Evolutionary conservation across 2,329 filamentous ascomycete genomes (phyloP), one percentile per base, ranked within the genome.

Genomic region (Shiraia sp.): DNA sequence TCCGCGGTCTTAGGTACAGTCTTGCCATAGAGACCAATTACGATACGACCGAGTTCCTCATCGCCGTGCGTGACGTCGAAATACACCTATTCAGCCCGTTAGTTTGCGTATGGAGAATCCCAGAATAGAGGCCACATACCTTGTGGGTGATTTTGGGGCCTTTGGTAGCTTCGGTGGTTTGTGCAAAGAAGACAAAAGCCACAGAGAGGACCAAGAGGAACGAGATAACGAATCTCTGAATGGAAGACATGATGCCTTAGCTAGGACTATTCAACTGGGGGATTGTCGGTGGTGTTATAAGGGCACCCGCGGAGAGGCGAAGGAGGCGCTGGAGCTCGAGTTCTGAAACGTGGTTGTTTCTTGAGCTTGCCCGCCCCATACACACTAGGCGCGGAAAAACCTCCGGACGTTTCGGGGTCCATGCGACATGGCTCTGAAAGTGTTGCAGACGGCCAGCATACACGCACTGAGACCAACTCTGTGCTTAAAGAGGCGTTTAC

Each of bases 101-200:
- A 51, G 30, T 27, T n/a, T 36, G 30, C 7, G 10, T 10, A 25
- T 16, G 13, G 14, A 16, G 15, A 17, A 12, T 22, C 9, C 17
- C 32, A 28, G 19, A 30, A n/a, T 6, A 31, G 23, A 30, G 16
- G 13, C 29, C 32, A 29, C 58, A 45, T 68, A 81, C 90, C 83
- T 95, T 96, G 79, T 88, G 79, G 63, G 91, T 96, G 77, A 96
- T 92, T 83, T 93, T 95, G 51, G 90, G 92, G 32, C 93, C 92
- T 77, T 92, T 68, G 16, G 54, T 40, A 39, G 64, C 63, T 52
- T 66, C 61, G 12, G 61, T 43, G 29, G 51, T 36, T 59, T 68
- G 63, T 22, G 63, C 61, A 49, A 67, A 66, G 61, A 65, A 62
- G 55, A 61, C 57, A 42, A 68, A 63, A 36, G 67, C 59, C 61